Conservation (phyloP, 2,329 filamentous ascomycete species). For the Trichoderma sp. region DNA sequence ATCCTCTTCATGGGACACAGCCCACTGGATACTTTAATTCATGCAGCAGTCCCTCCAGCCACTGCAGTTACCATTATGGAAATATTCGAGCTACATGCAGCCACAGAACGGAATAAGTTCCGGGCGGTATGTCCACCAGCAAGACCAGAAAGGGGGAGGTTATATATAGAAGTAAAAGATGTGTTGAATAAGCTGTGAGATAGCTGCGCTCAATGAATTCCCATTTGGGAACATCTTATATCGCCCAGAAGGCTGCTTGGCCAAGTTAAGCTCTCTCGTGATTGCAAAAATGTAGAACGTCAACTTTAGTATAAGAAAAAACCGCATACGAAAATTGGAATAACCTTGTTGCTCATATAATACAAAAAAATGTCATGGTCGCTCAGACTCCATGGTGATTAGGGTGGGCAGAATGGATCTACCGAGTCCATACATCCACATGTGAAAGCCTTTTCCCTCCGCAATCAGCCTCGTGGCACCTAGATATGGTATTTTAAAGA, state of each 20-base stretch:
- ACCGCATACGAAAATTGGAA: constrained; percentile 10
- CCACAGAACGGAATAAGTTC: neutral
- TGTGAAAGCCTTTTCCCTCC: neutral
- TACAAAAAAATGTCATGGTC: constrained; percentile 27
- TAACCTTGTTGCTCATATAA: constrained; percentile 24
- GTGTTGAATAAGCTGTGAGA: neutral
- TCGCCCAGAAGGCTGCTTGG: neutral
- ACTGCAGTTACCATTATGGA: neutral
- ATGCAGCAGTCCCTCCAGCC: neutral
- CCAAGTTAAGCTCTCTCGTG: neutral
- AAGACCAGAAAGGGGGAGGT: neutral
- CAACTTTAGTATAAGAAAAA: neutral
- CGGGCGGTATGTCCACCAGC: neutral
- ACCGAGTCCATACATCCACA: constrained; percentile 21
- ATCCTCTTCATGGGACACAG: neutral
- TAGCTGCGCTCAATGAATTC: neutral
- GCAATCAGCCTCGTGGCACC: neutral
- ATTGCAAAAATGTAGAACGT: neutral
- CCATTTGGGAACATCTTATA: neutral
- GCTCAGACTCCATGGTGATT: constrained; percentile 22
- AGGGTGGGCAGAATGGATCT: constrained; percentile 21
- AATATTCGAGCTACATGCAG: neutral
- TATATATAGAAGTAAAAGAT: neutral
- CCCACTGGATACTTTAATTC: neutral
- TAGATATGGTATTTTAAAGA: neutral